These are phyloP conservation scores for Mycena leptocephala DNA, from an alignment of 768 basidiomycete species.

Conservation along the genomic window DNA sequence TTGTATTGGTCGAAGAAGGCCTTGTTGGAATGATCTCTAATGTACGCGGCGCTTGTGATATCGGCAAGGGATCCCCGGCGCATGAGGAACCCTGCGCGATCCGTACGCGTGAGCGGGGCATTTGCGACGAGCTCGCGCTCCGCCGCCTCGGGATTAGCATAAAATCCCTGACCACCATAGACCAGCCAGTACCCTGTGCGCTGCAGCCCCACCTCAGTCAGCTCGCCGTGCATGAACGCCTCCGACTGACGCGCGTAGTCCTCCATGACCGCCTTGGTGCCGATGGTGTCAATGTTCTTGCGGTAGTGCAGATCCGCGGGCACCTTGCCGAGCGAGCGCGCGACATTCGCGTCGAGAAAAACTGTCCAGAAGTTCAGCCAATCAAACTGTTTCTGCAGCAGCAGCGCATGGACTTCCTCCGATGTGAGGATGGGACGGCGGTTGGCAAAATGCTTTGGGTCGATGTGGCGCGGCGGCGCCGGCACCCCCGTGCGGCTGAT, in stretches of 20 bases:
- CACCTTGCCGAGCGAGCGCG: background rate
- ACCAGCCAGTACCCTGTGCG: background rate
- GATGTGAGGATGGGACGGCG: background rate
- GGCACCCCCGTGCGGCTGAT: background rate
- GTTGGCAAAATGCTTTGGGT: background rate
- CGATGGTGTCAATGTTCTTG: background rate
- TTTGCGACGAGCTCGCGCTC: background rate
- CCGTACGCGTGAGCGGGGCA: background rate
- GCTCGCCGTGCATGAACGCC: background rate
- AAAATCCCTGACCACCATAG: background rate
- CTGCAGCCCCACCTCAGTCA: background rate
- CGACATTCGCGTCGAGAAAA: conserved; percentile 2
- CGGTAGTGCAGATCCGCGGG: background rate
- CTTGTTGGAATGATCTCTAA: background rate
- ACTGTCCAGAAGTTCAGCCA: background rate
- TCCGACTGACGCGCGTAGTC: background rate
- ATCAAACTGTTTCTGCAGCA: background rate
- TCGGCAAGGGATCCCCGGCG: background rate
- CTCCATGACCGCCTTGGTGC: background rate
- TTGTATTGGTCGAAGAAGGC: background rate
- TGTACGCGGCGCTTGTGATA: background rate
- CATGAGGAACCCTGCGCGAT: background rate
- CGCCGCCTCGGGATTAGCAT: background rate
- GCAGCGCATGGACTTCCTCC: background rate
- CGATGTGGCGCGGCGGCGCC: background rate